A percentile compares a stretch with the other conserved stretches of the same genome.
Evolutionary conservation across 2,329 filamentous ascomycete species (phyloP).

Genomic region (Xylariomycetidae sp.): DNA sequence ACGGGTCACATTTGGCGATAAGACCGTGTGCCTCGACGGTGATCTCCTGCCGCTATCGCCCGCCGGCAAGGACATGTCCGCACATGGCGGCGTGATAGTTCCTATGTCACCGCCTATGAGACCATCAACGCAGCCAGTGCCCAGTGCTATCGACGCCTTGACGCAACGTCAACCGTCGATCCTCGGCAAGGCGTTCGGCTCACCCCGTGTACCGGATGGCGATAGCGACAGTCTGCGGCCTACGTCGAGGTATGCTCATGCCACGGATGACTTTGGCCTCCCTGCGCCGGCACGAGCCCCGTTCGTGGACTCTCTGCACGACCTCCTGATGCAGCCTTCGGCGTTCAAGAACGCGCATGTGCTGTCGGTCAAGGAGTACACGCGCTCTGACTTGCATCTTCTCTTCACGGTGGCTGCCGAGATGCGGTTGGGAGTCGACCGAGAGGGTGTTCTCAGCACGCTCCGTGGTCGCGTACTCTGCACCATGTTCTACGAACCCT

Average conservation of each 20-base stretch:
- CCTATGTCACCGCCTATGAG: constrained; percentile 54
- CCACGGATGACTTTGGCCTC: constrained; percentile 40
- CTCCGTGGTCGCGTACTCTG: constrained; percentile 81
- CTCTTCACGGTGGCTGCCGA: constrained; percentile 96
- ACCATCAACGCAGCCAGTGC: constrained; percentile 35
- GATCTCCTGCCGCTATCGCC: constrained; percentile 49
- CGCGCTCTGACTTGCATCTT: constrained; percentile 78
- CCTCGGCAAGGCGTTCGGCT: constrained; percentile 16
- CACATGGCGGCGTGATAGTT: constrained; percentile 46
- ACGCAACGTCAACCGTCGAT: constrained; percentile 28
- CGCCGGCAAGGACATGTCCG: constrained; percentile 70
- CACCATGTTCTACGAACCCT: constrained; percentile 97
- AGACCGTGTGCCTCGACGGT: constrained; percentile 70
- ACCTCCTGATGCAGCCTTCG: constrained; percentile 68
- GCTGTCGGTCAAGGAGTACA: constrained; percentile 87
- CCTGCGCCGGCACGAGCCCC: constrained; percentile 43
- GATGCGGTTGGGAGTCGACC: constrained; percentile 92
- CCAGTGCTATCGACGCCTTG: constrained; percentile 31
- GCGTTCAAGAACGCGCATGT: constrained; percentile 88
- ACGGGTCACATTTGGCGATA: constrained; percentile 68
- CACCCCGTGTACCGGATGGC: constrained; percentile 30
- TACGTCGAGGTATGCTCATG: constrained; percentile 15
- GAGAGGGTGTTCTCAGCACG: constrained; percentile 81
- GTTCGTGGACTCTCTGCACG: constrained; percentile 56
- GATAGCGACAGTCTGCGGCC: constrained; percentile 22